These are phyloP conservation scores for Trichoderma atroviride DNA, from an alignment of 2,329 filamentous ascomycete species.

Conservation along the genomic window DNA sequence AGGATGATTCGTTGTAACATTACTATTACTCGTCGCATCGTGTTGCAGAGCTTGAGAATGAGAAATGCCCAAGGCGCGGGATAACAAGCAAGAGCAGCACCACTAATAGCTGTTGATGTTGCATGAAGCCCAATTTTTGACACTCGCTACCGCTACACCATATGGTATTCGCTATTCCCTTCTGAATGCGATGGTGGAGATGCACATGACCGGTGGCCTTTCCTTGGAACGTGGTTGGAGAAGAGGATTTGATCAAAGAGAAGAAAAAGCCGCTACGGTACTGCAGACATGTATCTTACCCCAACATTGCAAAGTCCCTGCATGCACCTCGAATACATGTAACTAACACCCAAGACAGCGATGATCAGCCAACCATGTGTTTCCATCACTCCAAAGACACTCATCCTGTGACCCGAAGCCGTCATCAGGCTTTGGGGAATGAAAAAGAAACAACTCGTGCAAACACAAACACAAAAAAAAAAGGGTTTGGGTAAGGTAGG, in stretches of 20 bases:
- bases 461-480: not conserved
- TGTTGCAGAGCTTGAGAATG: not conserved
- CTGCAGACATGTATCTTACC: not conserved
- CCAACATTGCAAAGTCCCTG: not conserved
- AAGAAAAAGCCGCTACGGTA: not conserved
- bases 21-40: not conserved
- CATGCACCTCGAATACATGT: not conserved
- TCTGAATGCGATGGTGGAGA: constrained; percentile 3
- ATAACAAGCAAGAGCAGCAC: not conserved
- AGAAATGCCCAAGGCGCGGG: constrained; percentile 2
- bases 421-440: not conserved
- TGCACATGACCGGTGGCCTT: constrained; percentile 12
- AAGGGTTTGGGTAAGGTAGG: not conserved
- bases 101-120: not conserved
- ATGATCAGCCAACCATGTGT: constrained; percentile 6
- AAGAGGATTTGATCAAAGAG: not conserved
- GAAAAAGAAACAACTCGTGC: constrained; percentile 1
- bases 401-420: constrained; percentile 4
- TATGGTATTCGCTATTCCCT: not conserved
- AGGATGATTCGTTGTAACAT: not conserved
- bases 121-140: not conserved
- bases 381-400: not conserved
- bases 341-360: not conserved
- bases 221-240: not conserved
- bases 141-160: not conserved